Conservation (phyloP, 2,329 filamentous ascomycete genomes). For the Thelonectria rubi region DNA sequence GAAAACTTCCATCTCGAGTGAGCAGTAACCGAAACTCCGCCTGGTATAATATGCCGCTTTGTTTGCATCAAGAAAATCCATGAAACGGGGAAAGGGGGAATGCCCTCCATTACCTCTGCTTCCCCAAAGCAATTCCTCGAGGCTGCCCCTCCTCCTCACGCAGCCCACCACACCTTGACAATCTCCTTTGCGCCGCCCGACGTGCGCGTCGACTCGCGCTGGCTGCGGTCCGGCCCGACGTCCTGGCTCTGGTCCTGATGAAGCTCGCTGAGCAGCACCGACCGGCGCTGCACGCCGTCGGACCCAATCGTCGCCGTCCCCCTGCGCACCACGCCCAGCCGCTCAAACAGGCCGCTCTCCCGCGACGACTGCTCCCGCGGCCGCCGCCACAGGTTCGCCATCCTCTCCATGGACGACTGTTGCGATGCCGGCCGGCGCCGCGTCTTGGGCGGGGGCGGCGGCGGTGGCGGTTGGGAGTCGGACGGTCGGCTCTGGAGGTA, state of each 20-base stretch:
- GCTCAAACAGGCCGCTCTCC: slow-evolving; percentile 26
- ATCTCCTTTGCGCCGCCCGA: slow-evolving; percentile 37
- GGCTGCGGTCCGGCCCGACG: neutral
- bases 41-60: slow-evolving; percentile 15
- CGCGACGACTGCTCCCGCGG: neutral
- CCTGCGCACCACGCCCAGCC: slow-evolving; percentile 33
- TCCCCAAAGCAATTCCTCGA: slow-evolving; percentile 6
- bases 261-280: slow-evolving; percentile 28
- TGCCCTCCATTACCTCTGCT: slow-evolving; percentile 15
- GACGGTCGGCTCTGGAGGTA: slow-evolving; percentile 11
- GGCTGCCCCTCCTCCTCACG: slow-evolving; percentile 9
- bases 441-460: neutral
- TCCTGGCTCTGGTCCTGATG: slow-evolving; percentile 15
- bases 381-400: neutral
- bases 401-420: neutral
- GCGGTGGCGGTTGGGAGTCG: neutral
- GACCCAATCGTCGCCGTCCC: slow-evolving; percentile 32
- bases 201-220: slow-evolving; percentile 22
- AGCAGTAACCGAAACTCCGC: slow-evolving; percentile 6
- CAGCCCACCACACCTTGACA: slow-evolving; percentile 41
- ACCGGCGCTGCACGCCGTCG: slow-evolving; percentile 32
- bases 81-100: slow-evolving; percentile 6
- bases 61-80: neutral
- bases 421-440: neutral
- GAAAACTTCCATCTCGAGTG: slow-evolving; percentile 1